These are phyloP conservation scores for Dentipellis sp. DNA, from an alignment of 768 basidiomycete genomes.

Conservation along the genomic window DNA sequence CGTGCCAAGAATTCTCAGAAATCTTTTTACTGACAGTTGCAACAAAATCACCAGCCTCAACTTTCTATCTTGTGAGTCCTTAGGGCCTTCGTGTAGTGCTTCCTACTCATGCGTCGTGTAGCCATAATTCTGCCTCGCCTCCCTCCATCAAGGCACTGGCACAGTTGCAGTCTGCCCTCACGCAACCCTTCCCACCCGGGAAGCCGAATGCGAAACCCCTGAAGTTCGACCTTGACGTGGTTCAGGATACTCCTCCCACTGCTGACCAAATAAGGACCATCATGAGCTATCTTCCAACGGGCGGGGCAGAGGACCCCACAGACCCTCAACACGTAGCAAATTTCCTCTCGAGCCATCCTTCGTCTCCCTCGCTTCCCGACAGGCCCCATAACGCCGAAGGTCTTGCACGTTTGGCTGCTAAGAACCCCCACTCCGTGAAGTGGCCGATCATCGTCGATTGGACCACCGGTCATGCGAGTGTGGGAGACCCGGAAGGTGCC, in stretches of 20 bases:
- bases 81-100: not conserved
- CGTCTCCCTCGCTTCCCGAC: constrained; percentile 26
- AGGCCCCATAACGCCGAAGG: constrained; percentile 32
- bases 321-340: constrained; percentile 20
- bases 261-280: constrained; percentile 63
- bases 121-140: constrained; percentile 59
- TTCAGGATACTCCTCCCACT: constrained; percentile 56
- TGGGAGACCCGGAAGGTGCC: constrained; percentile 68
- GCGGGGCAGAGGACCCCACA: constrained; percentile 17
- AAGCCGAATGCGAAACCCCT: constrained; percentile 41
- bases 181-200: constrained; percentile 50
- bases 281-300: constrained; percentile 44
- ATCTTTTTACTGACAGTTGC: too few relatives aligned
- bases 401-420: constrained; percentile 40
- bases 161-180: constrained; percentile 49
- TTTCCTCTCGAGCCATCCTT: constrained; percentile 59
- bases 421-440: constrained; percentile 53
- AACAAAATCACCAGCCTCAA: constrained; percentile 7
- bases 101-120: constrained; percentile 17
- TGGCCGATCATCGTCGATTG: constrained; percentile 83
- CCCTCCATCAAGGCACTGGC: constrained; percentile 53
- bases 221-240: constrained; percentile 61
- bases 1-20: too few relatives aligned
- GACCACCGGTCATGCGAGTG: constrained; percentile 50
- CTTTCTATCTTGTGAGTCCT: constrained; percentile 13